phyloP scores from a whole-genome alignment of 257 asterid genomes.

The Fraxinus americana region DNA sequence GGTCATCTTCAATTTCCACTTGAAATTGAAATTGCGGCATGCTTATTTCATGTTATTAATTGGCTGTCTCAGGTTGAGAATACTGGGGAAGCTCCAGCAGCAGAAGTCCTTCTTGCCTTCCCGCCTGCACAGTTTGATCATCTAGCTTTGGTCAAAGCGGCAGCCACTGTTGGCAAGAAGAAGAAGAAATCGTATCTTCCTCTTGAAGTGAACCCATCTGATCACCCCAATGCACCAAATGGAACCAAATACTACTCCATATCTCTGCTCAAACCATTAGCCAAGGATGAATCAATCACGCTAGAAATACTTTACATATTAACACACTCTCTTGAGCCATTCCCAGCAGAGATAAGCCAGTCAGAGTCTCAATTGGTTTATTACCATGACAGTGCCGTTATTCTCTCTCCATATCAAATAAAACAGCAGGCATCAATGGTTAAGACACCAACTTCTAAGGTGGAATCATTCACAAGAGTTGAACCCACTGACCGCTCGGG shows the following conservation, averaged over 20 bases:
- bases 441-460: constrained; percentile 69
- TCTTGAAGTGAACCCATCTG: constrained; percentile 65
- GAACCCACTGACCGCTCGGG: constrained; percentile 74
- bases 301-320: constrained; percentile 70
- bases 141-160: constrained; percentile 83
- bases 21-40: constrained; percentile 14
- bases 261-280: constrained; percentile 57
- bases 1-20: not conserved
- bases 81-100: constrained; percentile 60
- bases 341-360: constrained; percentile 86
- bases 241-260: constrained; percentile 69
- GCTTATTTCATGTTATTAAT: constrained; percentile 22
- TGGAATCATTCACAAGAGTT: constrained; percentile 86
- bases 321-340: constrained; percentile 91
- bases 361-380: constrained; percentile 92
- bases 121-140: constrained; percentile 73
- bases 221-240: constrained; percentile 66
- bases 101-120: constrained; percentile 76
- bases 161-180: constrained; percentile 67
- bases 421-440: constrained; percentile 77
- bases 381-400: constrained; percentile 86
- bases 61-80: constrained; percentile 72
- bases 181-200: constrained; percentile 71
- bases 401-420: constrained; percentile 81
- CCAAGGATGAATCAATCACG: constrained; percentile 64